Evolutionary conservation across 164 flowering plant species (phyloP), one percentile per base, ranked within the genome.

Genomic region (Litsea cubeba): DNA sequence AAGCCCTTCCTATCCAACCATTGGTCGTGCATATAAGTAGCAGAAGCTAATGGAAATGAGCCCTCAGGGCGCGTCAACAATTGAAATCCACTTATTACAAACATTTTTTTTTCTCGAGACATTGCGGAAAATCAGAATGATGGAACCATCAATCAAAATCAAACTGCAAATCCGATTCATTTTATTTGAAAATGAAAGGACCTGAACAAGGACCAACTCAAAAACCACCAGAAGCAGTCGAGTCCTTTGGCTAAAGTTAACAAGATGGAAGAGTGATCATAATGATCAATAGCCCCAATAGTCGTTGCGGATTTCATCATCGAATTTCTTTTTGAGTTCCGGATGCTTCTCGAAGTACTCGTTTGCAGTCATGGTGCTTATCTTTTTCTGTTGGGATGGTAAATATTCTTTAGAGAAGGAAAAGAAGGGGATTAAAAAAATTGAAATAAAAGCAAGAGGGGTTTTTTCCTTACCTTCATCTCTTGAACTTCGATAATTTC

Each of bases 261-360:
- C 32, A 25, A 28, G 26, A 46, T 3, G 17, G 60, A 40, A 7
- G 11, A 40, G 46, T 40, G 46, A 8, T 40, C 46, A 40, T 20
- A 54, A 3, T 20, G 18, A 71, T 87, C 82, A 94, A 74, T 94
- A 94, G n/a, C 98, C 98, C 95, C 95, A 95, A 79, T 91, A 81
- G 76, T 95, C 97, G 67, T 95, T 92, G 65, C 97, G 83, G 71
- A 93, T 92, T 76, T 95, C 98, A 71, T 95, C 98, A 80, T 95
- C 97, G 70, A 92, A 91, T 81, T 93, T 89, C 93, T 94, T 84
- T 78, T 85, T 94, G 72, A 94, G 81, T 83, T 92, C 98, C 1
- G 98, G 98, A 77, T 94, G 95, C 86, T 94, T 94, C 75, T 69
- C 97, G 57, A 94, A 94, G 87, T 94, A 94, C 46, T 94, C 98